phyloP scores from a whole-genome alignment of 75 land plant species.

The Azolla pinnata region DNA sequence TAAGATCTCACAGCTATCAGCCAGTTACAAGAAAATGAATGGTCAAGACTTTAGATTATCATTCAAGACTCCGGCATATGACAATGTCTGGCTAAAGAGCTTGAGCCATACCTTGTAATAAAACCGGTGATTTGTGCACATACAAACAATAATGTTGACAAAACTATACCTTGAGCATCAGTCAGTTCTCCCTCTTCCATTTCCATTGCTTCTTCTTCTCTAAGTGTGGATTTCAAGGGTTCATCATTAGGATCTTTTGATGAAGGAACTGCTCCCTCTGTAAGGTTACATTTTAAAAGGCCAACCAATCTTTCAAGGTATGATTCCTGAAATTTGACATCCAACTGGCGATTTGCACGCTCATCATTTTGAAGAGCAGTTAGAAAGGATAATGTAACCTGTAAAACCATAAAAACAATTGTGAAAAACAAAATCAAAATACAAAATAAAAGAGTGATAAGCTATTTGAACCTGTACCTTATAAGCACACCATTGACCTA shows the following conservation, averaged over 20 bases:
- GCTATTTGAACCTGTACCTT: constrained; percentile 39
- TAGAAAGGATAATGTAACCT: constrained; percentile 86
- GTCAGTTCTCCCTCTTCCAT: constrained; percentile 97
- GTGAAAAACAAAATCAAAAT: not conserved
- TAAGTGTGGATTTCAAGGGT: not conserved
- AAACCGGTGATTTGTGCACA: too few relatives aligned
- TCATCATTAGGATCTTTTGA: constrained; percentile 19
- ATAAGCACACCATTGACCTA: constrained; percentile 99
- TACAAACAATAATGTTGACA: too few relatives aligned
- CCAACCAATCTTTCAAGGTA: constrained; percentile 71
- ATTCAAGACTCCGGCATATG: too few relatives aligned
- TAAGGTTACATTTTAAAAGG: constrained; percentile 70
- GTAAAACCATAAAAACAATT: too few relatives aligned
- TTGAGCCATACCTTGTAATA: too few relatives aligned
- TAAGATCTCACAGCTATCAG: too few relatives aligned
- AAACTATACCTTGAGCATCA: constrained; percentile 76
- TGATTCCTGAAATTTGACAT: constrained; percentile 94
- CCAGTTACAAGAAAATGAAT: too few relatives aligned
- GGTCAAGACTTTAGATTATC: too few relatives aligned
- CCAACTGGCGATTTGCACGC: constrained; percentile 84
- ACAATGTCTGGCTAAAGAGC: too few relatives aligned
- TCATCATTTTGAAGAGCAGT: constrained; percentile 91
- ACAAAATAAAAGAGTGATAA: constrained; percentile 4
- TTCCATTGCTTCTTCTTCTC: constrained; percentile 33
- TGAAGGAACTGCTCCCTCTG: constrained; percentile 73